Evolutionary conservation across 1,284 basidiomycete genomes (phyloP), one percentile per base, ranked within the genome.

Genomic region (Cystobasidiaceae sp.): DNA sequence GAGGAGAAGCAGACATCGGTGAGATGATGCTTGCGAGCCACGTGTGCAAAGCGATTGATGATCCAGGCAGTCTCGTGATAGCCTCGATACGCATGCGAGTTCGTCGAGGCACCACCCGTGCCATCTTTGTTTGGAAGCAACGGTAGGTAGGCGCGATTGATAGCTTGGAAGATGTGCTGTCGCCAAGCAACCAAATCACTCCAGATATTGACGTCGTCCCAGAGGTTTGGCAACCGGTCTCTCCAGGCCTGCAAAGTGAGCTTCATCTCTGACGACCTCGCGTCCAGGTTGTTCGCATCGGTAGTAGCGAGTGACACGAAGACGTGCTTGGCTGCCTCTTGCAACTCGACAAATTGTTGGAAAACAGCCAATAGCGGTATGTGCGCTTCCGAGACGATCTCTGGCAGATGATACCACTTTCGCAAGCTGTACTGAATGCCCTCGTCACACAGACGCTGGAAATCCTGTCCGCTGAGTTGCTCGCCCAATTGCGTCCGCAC

Each of bases 21-120:
- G 9, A 99, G 82, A 69, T 94, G 90, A 75, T 99, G 96, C 79
- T 98, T 97, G 67, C 96, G 84, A 27, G 97, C 94, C 60, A 97
- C 93, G 76, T 98, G 96, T n/a, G 97, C 97, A 75, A 99, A 98
- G 8, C 96, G 87, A 77, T 99, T 99, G 81, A 98, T 97, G 77
- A 97, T 98, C 97, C 96, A 99, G 3, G 96, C 96, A 0, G 93
- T 98, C 81, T 98, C 96, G 75, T 99, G 97, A 77, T 92, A 98
- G n/a, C 96, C 97, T 60, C 97, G 85, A 78, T 93, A 98, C 4
- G 94, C 96, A 75, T 87, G 91, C 1, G 93, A 97, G 8, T 61
- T 76, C 4, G 78, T 79, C 28, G 81, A 76, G 27, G 81, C 81
- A 25, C 79, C 79, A 19, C 79, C 78, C 71, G 84, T 84, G 37